These are phyloP conservation scores for Zymoseptoria ardabiliae DNA, from an alignment of 2,329 filamentous ascomycete genomes.

Conservation along the genomic window DNA sequence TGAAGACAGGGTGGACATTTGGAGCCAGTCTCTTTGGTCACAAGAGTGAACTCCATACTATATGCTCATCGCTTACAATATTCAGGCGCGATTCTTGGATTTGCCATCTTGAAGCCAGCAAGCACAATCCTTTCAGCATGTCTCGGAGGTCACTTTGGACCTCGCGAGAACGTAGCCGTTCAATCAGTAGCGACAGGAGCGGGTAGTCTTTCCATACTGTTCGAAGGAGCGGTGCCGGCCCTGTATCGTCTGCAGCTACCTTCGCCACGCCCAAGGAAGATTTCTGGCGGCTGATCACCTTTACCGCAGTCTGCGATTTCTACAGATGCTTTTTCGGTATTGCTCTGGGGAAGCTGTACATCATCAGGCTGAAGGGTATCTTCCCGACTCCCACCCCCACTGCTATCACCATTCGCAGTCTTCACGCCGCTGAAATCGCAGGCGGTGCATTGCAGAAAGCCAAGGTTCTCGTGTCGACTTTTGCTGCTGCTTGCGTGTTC, in stretches of 20 bases:
- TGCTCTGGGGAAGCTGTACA: constrained; percentile 56
- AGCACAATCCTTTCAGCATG: constrained; percentile 22
- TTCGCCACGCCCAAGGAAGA: constrained; percentile 45
- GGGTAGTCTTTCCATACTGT: constrained; percentile 49
- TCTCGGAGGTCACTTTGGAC: constrained; percentile 47
- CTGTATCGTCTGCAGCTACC: constrained; percentile 51
- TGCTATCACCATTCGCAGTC: constrained; percentile 53
- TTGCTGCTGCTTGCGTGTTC: constrained; percentile 42
- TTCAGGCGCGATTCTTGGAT: constrained; percentile 48
- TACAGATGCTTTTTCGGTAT: constrained; percentile 59
- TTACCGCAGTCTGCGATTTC: constrained; percentile 55
- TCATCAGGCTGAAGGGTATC: constrained; percentile 53
- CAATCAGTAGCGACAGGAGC: constrained; percentile 53
- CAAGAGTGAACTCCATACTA: neutral
- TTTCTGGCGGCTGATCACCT: constrained; percentile 51
- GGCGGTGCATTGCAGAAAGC: constrained; percentile 49
- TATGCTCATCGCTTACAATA: neutral
- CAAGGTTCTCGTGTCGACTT: constrained; percentile 46
- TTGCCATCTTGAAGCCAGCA: constrained; percentile 33
- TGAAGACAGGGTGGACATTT: constrained; percentile 38
- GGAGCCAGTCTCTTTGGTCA: constrained; percentile 30
- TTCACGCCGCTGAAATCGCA: constrained; percentile 49
- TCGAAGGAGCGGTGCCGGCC: constrained; percentile 52
- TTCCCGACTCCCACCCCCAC: constrained; percentile 54
- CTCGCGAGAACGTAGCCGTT: constrained; percentile 54